Conservation (phyloP, 1,284 basidiomycete genomes). For the Cerrena zonata region DNA sequence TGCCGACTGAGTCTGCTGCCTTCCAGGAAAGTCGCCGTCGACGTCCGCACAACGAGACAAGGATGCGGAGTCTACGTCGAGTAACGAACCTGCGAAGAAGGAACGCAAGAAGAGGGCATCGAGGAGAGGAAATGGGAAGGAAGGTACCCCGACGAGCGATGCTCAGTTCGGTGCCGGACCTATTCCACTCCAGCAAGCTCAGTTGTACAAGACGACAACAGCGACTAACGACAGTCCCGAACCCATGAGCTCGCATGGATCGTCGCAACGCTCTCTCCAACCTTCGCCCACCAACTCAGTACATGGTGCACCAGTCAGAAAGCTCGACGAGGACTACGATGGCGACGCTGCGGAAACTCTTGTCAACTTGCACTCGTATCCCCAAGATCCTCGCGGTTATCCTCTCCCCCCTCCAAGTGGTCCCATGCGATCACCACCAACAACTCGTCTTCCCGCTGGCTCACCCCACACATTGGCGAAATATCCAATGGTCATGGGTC, state of each 20-base stretch:
- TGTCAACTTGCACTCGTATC: slow-evolving; percentile 45
- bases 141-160: slow-evolving; percentile 25
- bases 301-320: slow-evolving; percentile 52
- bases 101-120: slow-evolving; percentile 36
- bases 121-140: slow-evolving; percentile 33
- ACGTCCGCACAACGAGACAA: slow-evolving; percentile 34
- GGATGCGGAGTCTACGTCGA: slow-evolving; percentile 26
- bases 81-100: slow-evolving; percentile 35
- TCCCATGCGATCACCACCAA: slow-evolving; percentile 12
- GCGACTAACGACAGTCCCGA: slow-evolving; percentile 44
- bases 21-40: slow-evolving; percentile 22
- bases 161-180: slow-evolving; percentile 14
- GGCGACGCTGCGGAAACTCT: slow-evolving; percentile 70
- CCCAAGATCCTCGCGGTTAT: slow-evolving; percentile 21
- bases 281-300: slow-evolving; percentile 62
- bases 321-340: slow-evolving; percentile 79
- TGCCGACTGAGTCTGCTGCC: slow-evolving; percentile 25
- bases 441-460: slow-evolving; percentile 9
- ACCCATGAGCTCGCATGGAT: slow-evolving; percentile 53
- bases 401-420: slow-evolving; percentile 10
- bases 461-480: slow-evolving; percentile 21
- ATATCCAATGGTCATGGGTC: slow-evolving; percentile 21
- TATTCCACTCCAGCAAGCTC: slow-evolving; percentile 29
- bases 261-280: slow-evolving; percentile 46
- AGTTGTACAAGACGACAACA: slow-evolving; percentile 22